Percentiles rank a stretch among this genome's conserved stretches.
These are phyloP conservation scores for Fusarium piperis DNA, from an alignment of 2,329 filamentous ascomycete genomes.

Conservation along the genomic window DNA sequence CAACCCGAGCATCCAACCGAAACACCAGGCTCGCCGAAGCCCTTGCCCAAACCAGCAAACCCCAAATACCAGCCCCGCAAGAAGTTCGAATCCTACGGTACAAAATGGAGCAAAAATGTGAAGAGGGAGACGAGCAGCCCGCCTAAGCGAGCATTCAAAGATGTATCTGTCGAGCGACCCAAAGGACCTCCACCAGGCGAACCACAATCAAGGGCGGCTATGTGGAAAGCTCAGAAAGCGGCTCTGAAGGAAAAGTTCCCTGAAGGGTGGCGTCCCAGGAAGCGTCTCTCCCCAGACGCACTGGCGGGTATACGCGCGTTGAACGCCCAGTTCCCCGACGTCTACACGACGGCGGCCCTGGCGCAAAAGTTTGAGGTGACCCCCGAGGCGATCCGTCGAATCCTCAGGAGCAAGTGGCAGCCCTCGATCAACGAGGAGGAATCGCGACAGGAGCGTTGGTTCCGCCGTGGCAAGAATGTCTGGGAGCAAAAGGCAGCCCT, in stretches of 20 bases:
- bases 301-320: constrained; percentile 89
- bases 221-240: constrained; percentile 81
- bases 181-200: constrained; percentile 26
- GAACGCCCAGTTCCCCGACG: constrained; percentile 78
- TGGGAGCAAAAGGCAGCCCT: constrained; percentile 69
- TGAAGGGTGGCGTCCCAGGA: constrained; percentile 82
- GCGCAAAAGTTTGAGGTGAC: constrained; percentile 86
- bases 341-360: constrained; percentile 79
- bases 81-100: background rate
- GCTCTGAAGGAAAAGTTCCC: constrained; percentile 82
- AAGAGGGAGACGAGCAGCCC: background rate
- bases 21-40: background rate
- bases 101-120: background rate
- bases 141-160: background rate
- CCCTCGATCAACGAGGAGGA: constrained; percentile 68
- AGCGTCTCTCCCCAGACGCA: constrained; percentile 90
- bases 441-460: constrained; percentile 69
- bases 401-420: constrained; percentile 82
- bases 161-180: background rate
- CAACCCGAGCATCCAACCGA: background rate
- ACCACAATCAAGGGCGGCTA: constrained; percentile 49
- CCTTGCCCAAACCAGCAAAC: constrained; percentile 16
- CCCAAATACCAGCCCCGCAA: background rate
- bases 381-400: constrained; percentile 85
- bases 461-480: constrained; percentile 66